These are phyloP conservation scores for Lentinula lateritia DNA, from an alignment of 768 basidiomycete genomes.

Conservation along the genomic window DNA sequence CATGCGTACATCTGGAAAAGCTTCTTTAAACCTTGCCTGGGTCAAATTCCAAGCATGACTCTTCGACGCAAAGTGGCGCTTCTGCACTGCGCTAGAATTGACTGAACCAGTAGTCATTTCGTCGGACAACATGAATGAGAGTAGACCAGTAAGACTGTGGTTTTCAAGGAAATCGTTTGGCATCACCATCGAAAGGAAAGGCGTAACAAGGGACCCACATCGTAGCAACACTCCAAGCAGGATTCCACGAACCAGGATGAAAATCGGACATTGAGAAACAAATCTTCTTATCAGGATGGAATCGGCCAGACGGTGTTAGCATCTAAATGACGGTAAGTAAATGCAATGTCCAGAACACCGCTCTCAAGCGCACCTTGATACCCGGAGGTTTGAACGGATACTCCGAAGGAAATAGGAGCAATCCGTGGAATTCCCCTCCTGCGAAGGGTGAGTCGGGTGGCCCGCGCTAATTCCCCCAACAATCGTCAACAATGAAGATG, in stretches of 20 bases:
- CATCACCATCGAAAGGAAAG: conserved; percentile 8
- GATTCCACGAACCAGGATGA: conserved; percentile 94
- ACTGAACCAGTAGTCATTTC: conserved; percentile 97
- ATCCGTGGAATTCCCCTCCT: conserved; percentile 92
- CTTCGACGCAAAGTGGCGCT: conserved; percentile 65
- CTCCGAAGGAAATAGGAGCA: conserved; percentile 88
- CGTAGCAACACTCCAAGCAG: conserved; percentile 92
- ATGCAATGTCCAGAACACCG: neutral
- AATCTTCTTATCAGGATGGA: conserved; percentile 90
- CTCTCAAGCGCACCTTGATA: conserved; percentile 64
- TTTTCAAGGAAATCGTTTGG: conserved; percentile 9
- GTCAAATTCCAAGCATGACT: conserved; percentile 85
- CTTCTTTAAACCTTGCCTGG: conserved; percentile 78
- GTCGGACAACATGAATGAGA: conserved; percentile 93
- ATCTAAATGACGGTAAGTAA: conserved; percentile 46
- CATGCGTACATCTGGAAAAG: conserved; percentile 79
- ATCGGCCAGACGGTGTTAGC: conserved; percentile 87
- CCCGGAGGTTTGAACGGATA: conserved; percentile 97
- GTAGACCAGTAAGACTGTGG: conserved; percentile 79
- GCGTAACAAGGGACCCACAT: conserved; percentile 53
- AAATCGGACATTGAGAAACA: conserved; percentile 99
- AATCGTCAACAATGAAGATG: neutral
- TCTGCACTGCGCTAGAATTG: conserved; percentile 73
- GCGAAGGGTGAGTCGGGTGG: conserved; percentile 89
- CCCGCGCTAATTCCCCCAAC: conserved; percentile 55